Evolutionary conservation across 495 filamentous ascomycete species (phyloP), one percentile per base, ranked within the genome.

Genomic region (Stereocaulon alpinum): DNA sequence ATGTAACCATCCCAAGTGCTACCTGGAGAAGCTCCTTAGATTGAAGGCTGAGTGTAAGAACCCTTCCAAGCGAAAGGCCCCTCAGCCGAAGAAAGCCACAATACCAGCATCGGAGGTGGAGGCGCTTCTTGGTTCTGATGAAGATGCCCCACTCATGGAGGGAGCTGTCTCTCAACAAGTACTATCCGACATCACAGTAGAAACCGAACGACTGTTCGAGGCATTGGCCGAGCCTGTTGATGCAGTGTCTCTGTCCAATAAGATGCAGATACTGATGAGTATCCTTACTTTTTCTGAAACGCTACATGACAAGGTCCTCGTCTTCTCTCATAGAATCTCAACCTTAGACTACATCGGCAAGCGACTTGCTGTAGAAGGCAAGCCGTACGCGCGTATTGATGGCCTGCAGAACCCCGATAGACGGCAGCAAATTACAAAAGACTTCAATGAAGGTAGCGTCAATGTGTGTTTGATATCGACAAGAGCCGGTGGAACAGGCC

Each of bases 401-500:
- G 91, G 91, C 14, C 64, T 51, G 1, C 84, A 83, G 0, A 57
- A 64, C 0, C 73, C 83, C 43, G 45, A 64, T 0, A 72, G 69
- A 11, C 80, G 91, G 5, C 87, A 90, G 66, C 60, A 59, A 0
- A 66, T 77, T 0, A 78, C 80, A 3, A 89, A 87, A 61, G 63
- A 67, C 0, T 95, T 95, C 76, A 91, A 91, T 63, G 30, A 20
- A 0, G 66, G 63, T 1, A 59, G 62, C 0, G 58, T 58, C n/a
- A 67, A 73, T 58, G 71, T 95, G 1, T 89, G 87, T 63, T 74
- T 96, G 3, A 88, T 96, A 30, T 95, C 90, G 0, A 95, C 91
- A 2, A 79, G 68, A 56, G 88, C 91, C 20, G 91, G 91, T 17
- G 90, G 89, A 1, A 67, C 88, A 0, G 91, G 91, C 0, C 71